Base-by-base conservation (phyloP, 345 rosid genomes). In the Salix arbutifolia region DNA sequence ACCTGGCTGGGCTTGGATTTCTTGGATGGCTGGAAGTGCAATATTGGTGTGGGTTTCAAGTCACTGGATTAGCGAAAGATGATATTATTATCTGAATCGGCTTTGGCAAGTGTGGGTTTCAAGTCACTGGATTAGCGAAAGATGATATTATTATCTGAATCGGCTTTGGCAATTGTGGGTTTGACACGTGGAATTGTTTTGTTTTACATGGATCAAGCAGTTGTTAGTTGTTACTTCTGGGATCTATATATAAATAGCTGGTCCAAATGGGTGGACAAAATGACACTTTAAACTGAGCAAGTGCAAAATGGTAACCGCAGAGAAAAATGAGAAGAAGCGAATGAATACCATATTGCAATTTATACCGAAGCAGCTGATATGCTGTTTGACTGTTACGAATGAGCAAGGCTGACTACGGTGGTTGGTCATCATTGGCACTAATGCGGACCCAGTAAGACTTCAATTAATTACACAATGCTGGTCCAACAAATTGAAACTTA, bases 1-100 rank as follows among this genome's bases (percentile, higher is more conserved):
- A 73, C 96, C 97, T 12, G 70, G 64, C 76, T 95, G 99, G 99
- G 94, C 86, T 69, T 88, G 99, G 99, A 13, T 78, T n/a, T 95
- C 97, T 66, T 93, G 99, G 99, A 83, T 89, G 58, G 70, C 86
- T 74, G 86, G 71, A 2, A 69, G 74, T 25, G 97, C 92, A 70
- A 88, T 90, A 42, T 60, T 87, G 76, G 84, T 86, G 56, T 92
- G 99, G 99, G 84, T 90, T 64, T 76, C 76, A 21, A 83, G 82
- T 67, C 84, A 90, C 48, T 90, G 91, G 97, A 86, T 64, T 40
- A 82, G 81, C 65, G 90, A 83, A 60, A 85, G 80, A 76, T 12
- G 56, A 21, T 50, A 17, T n/a, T n/a, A n/a, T n/a, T n/a, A n/a
- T n/a, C n/a, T n/a, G n/a, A n/a, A n/a, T n/a, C n/a, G n/a, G n/a